phyloP scores from a whole-genome alignment of 768 basidiomycete species.

The Collybia mongolica region DNA sequence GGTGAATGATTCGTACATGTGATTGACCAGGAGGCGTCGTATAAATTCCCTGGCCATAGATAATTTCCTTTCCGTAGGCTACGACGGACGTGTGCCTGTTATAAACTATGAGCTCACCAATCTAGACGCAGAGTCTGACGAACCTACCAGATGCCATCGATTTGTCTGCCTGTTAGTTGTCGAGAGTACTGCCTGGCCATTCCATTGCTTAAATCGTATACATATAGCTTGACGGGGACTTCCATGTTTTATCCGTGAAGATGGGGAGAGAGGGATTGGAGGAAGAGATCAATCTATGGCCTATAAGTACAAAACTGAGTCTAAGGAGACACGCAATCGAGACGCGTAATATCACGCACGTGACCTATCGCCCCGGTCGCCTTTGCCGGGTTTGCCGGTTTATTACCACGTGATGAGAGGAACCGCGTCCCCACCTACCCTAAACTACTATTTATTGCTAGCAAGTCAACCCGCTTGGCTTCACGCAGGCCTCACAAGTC shows the following conservation, averaged over 20 bases:
- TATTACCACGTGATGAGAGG: no score
- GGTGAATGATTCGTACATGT: conserved; percentile 55
- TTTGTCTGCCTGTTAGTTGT: conserved; percentile 83
- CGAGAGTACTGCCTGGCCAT: conserved; percentile 76
- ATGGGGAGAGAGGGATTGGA: background rate
- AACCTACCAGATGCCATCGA: conserved; percentile 86
- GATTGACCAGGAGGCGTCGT: conserved; percentile 74
- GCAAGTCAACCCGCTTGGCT: no score
- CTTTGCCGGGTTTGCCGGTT: no score
- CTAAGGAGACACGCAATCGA: background rate
- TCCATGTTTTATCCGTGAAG: conserved; percentile 22
- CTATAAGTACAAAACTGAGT: background rate
- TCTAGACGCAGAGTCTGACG: background rate
- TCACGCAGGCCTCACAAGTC: no score
- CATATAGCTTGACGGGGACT: conserved; percentile 71
- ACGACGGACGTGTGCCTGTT: conserved; percentile 92
- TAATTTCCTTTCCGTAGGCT: conserved; percentile 81
- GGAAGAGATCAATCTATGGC: background rate
- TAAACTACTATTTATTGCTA: no score
- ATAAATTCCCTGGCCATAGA: conserved; percentile 86
- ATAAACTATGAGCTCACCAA: conserved; percentile 3
- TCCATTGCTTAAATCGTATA: conserved; percentile 91
- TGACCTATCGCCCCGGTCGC: no score
- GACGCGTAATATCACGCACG: no score
- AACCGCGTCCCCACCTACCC: no score